Evolutionary conservation across 139 green algal genomes (phyloP).

Genomic region (Tetradesmus lagerheimii): DNA sequence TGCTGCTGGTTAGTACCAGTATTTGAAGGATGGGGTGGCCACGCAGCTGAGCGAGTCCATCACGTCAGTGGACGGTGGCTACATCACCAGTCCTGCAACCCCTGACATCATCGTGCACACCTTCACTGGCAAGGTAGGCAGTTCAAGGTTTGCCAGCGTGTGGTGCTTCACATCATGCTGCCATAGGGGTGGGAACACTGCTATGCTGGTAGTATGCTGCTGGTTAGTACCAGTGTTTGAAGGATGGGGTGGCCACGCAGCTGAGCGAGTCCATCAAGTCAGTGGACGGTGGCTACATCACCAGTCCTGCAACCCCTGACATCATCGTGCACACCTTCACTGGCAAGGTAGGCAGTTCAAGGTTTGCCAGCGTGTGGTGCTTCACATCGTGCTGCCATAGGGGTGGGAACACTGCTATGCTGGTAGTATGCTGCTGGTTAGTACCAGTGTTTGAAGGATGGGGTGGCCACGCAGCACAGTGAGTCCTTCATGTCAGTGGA

Average conservation of each 20-base stretch:
- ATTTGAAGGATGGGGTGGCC: no score
- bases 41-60: slow-evolving; percentile 72
- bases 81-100: slow-evolving; percentile 60
- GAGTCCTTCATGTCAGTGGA: slow-evolving; percentile 75
- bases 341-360: slow-evolving; percentile 72
- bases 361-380: no score
- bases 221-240: no score
- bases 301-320: slow-evolving; percentile 62
- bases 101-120: slow-evolving; percentile 81
- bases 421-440: no score
- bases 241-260: slow-evolving; percentile 49
- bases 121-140: slow-evolving; percentile 77
- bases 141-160: no score
- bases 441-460: no score
- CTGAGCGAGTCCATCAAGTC: slow-evolving; percentile 74
- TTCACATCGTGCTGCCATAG: no score
- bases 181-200: no score
- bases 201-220: no score
- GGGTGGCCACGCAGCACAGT: slow-evolving; percentile 53
- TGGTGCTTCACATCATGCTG: no score
- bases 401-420: no score
- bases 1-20: no score
- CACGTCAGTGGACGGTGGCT: slow-evolving; percentile 72
- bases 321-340: slow-evolving; percentile 81
- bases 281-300: slow-evolving; percentile 76